Evolutionary conservation across 306 rosid genomes (phyloP).

Genomic region (Cucurbita maxima): DNA sequence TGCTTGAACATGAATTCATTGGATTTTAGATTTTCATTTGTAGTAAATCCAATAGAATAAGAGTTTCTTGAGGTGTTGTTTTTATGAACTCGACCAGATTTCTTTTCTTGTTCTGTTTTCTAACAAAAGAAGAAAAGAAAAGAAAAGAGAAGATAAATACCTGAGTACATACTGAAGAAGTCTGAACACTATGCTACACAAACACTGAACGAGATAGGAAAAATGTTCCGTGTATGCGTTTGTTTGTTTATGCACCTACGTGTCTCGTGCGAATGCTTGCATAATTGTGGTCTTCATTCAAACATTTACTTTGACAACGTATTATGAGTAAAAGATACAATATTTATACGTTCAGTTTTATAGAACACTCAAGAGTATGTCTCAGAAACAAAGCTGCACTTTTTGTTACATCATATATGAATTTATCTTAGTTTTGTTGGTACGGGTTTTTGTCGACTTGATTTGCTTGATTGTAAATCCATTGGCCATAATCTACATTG

Average conservation of each 20-base stretch:
- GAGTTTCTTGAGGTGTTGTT: background rate
- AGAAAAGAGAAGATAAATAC: background rate
- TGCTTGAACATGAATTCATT: background rate
- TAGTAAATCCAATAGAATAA: background rate
- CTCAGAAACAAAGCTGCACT: no score
- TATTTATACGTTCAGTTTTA: background rate
- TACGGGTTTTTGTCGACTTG: no score
- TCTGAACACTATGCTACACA: background rate
- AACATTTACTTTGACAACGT: background rate
- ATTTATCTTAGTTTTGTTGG: no score
- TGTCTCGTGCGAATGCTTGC: background rate
- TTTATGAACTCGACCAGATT: background rate
- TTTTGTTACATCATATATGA: no score
- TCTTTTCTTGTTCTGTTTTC: background rate
- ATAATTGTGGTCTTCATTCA: background rate
- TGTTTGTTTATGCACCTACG: background rate
- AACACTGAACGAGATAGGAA: background rate
- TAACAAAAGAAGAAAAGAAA: background rate
- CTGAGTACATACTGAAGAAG: background rate
- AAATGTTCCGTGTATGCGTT: background rate
- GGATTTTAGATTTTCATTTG: background rate
- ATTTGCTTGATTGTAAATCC: no score
- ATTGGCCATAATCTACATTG: no score
- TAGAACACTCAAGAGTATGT: no score
- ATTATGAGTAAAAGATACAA: no score